Evolutionary conservation across 2,329 filamentous ascomycete species (phyloP).

Genomic region (Zymoseptoria crescenta): DNA sequence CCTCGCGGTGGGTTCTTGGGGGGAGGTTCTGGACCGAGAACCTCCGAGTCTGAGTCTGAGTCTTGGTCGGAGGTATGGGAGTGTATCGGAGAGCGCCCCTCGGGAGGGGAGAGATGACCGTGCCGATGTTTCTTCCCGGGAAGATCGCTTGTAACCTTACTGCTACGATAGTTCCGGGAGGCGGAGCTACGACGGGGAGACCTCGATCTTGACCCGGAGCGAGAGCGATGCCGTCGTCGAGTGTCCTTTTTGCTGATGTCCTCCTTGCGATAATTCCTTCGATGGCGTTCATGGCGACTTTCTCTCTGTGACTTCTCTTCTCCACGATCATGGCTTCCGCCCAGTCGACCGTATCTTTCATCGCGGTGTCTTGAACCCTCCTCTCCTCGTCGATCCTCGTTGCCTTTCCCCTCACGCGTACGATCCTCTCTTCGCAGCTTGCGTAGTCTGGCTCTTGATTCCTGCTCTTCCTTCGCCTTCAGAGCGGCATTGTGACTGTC

Average conservation of each 20-base stretch:
- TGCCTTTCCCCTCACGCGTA: slow-evolving; percentile 4
- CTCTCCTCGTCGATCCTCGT: slow-evolving; percentile 7
- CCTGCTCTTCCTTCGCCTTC: slow-evolving; percentile 73
- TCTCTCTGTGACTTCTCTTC: not conserved
- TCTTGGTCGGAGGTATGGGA: not conserved
- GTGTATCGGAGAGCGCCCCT: not conserved
- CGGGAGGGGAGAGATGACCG: not conserved
- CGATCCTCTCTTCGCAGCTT: slow-evolving; percentile 36
- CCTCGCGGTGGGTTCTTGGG: slow-evolving; percentile 50
- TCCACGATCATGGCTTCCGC: not conserved
- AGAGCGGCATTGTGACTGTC: slow-evolving; percentile 83
- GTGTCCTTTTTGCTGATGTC: slow-evolving; percentile 1
- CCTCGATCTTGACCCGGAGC: not conserved
- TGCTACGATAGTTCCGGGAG: not conserved
- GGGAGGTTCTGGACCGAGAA: slow-evolving; percentile 61
- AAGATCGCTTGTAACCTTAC: not conserved
- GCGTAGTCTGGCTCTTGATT: slow-evolving; percentile 64
- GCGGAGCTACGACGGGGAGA: not conserved
- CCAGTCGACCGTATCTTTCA: slow-evolving; percentile 1
- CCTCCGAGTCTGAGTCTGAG: slow-evolving; percentile 48
- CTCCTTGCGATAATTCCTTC: not conserved
- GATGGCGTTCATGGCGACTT: not conserved
- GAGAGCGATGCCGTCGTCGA: slow-evolving; percentile 4
- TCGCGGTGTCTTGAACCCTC: not conserved
- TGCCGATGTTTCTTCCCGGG: not conserved